Evolutionary conservation across 2,329 filamentous ascomycete genomes (phyloP).

Genomic region (Byssochlamys sp.): DNA sequence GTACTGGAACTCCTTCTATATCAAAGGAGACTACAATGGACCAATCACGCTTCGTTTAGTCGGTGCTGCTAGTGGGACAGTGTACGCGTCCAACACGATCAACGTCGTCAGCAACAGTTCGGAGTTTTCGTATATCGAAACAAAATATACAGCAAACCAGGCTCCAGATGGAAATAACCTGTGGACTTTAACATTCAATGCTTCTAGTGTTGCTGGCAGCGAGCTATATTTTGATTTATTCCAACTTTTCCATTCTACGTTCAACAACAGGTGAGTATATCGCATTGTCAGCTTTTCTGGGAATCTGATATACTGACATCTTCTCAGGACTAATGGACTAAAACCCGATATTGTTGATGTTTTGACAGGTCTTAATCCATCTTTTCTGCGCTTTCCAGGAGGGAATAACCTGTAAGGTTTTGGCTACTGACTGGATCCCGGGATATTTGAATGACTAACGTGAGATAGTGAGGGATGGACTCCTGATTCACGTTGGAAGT

Average conservation of each 20-base stretch:
- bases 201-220: slow-evolving; percentile 28
- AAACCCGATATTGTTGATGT: slow-evolving; percentile 38
- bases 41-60: slow-evolving; percentile 29
- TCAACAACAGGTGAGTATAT: slow-evolving; percentile 35
- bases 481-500: slow-evolving; percentile 35
- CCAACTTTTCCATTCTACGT: slow-evolving; percentile 46
- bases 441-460: background rate
- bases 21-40: slow-evolving; percentile 28
- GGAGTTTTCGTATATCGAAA: slow-evolving; percentile 21
- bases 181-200: slow-evolving; percentile 43
- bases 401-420: slow-evolving; percentile 37
- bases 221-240: slow-evolving; percentile 45
- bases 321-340: slow-evolving; percentile 36
- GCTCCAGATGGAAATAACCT: slow-evolving; percentile 40
- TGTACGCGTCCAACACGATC: slow-evolving; percentile 32
- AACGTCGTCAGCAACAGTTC: slow-evolving; percentile 13
- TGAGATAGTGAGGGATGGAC: slow-evolving; percentile 26
- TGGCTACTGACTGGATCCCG: background rate
- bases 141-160: slow-evolving; percentile 11
- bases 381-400: slow-evolving; percentile 43
- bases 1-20: slow-evolving; percentile 45
- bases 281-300: slow-evolving; percentile 14
- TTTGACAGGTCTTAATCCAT: slow-evolving; percentile 33
- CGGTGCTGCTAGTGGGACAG: slow-evolving; percentile 31
- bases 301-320: background rate